Evolutionary conservation across 495 filamentous ascomycete genomes (phyloP), one percentile per base, ranked within the genome.

Genomic region (Neurospora sp.): DNA sequence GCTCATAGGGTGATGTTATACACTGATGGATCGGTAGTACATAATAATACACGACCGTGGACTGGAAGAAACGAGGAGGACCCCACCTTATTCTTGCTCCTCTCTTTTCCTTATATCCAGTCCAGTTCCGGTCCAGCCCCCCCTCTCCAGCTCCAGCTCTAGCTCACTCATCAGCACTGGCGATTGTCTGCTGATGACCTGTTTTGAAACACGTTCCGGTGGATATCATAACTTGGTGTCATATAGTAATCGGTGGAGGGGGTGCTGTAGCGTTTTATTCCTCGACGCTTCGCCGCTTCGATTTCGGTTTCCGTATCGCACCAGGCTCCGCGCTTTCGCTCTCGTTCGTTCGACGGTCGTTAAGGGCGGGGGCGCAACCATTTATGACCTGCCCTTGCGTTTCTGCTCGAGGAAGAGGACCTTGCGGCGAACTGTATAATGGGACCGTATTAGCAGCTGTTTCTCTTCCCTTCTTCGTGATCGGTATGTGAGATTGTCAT

Each of bases 391-490:
- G 38, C 76, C 77, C 76, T 79, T 85, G 71, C 92, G 90, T 77
- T 95, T 96, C 84, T 93, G 90, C 84, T 98, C 95, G 38, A 97
- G 88, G 83, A 98, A 98, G 4, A 98, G 87, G 60, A 98, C 95
- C 85, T 95, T 89, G 85, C 93, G 94, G 72, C 89, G 87, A n/a
- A 93, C 91, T 93, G 75, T 71, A n/a, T 10, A 20, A 72, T 5
- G 40, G 39, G 14, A 31, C 8, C 1, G 14, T 35, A 66, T 71
- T 49, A 75, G 74, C 75, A 46, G 40, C 9, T 69, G 2, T 40
- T 31, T 46, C 70, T 66, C 23, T 39, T 39, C 38, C 35, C 35
- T 35, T 35, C 35, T 35, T 35, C 35, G 35, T 35, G 35, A 35
- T 35, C 35, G 35, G 35, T 35, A 35, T 35, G 35, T 35, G 35